These are phyloP conservation scores for Iris macrosiphon DNA, from an alignment of 106 monocot species.

Conservation along the genomic window DNA sequence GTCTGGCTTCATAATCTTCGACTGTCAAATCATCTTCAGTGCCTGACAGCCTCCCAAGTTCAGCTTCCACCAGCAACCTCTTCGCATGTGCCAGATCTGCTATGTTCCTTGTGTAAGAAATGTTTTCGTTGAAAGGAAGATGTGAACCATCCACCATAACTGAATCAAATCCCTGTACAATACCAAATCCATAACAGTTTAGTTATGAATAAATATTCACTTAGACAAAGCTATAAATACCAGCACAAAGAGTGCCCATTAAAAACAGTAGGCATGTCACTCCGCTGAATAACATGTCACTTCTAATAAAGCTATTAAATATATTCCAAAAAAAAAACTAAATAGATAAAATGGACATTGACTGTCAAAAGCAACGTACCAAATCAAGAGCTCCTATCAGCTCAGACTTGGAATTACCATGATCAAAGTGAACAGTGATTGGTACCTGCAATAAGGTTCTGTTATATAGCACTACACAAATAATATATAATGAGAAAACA, in stretches of 20 bases:
- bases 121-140: conserved; percentile 63
- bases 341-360: too few relatives aligned
- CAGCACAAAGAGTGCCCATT: too few relatives aligned
- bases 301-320: too few relatives aligned
- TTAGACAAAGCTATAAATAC: too few relatives aligned
- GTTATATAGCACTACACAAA: background rate
- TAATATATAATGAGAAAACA: background rate
- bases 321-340: too few relatives aligned
- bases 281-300: too few relatives aligned
- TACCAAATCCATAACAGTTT: background rate
- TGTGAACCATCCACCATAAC: conserved; percentile 95
- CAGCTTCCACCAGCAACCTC: conserved; percentile 82
- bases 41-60: conserved; percentile 89
- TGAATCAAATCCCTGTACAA: conserved; percentile 82
- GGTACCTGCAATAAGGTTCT: conserved; percentile 56
- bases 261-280: too few relatives aligned
- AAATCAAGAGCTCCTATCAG: conserved; percentile 76
- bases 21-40: conserved; percentile 90
- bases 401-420: conserved; percentile 70
- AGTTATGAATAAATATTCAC: background rate
- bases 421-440: conserved; percentile 87
- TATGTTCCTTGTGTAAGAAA: conserved; percentile 63
- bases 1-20: conserved; percentile 85
- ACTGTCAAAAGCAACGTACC: too few relatives aligned
- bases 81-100: conserved; percentile 56